Evolutionary conservation across 1,284 basidiomycete species (phyloP).

Genomic region (Xerocomus amazonicus): DNA sequence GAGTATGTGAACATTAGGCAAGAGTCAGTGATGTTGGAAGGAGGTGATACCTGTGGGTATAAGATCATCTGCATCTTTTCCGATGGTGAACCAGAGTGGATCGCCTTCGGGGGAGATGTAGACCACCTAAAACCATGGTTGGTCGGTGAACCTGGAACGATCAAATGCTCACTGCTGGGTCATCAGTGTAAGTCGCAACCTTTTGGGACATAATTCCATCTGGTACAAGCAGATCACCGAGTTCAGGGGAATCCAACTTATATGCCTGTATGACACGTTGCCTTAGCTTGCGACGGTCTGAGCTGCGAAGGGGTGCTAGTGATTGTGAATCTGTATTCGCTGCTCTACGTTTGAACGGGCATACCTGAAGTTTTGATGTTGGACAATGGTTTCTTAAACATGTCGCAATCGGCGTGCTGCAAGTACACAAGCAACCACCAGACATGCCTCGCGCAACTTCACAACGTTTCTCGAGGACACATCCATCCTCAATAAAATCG

Average conservation of each 20-base stretch:
- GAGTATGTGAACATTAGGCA: not conserved
- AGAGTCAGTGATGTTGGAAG: too few species aligned
- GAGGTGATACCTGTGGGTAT: slow-evolving; percentile 58
- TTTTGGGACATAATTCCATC: slow-evolving; percentile 66
- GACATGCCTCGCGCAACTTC: slow-evolving; percentile 90
- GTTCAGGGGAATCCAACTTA: slow-evolving; percentile 43
- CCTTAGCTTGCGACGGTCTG: slow-evolving; percentile 66
- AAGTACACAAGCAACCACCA: too few species aligned
- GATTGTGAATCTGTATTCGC: not conserved
- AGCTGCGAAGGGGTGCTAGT: slow-evolving; percentile 61
- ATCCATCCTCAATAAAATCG: slow-evolving; percentile 68
- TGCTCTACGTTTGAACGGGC: not conserved
- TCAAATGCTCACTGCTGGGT: slow-evolving; percentile 53
- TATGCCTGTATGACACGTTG: slow-evolving; percentile 53
- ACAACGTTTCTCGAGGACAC: slow-evolving; percentile 74
- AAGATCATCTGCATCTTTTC: slow-evolving; percentile 60
- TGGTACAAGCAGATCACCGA: slow-evolving; percentile 62
- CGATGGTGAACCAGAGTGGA: slow-evolving; percentile 80
- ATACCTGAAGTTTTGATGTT: slow-evolving; percentile 63
- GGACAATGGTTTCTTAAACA: slow-evolving; percentile 74
- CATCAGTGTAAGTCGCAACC: slow-evolving; percentile 57
- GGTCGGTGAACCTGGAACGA: slow-evolving; percentile 1
- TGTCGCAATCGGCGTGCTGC: slow-evolving; percentile 23
- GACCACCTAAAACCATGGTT: slow-evolving; percentile 40
- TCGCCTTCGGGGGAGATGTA: slow-evolving; percentile 69